Evolutionary conservation across 1,284 basidiomycete species (phyloP).

Genomic region (Sanghuangporus baumii): DNA sequence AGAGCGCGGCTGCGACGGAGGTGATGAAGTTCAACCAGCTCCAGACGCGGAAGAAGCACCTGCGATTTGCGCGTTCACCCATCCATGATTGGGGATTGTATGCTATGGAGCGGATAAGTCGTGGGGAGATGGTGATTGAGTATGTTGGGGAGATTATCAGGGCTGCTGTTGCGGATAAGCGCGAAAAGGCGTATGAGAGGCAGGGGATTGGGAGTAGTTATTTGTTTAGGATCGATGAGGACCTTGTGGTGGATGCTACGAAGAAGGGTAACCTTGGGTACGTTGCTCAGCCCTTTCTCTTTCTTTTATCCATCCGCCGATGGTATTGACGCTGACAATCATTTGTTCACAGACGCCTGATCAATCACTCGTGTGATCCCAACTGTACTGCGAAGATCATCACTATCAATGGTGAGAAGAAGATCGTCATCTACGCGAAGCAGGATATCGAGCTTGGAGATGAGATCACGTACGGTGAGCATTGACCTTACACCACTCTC

Average conservation of each 20-base stretch:
- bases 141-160: slow-evolving; percentile 98
- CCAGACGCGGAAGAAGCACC: slow-evolving; percentile 95
- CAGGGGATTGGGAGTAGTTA: slow-evolving; percentile 95
- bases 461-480: slow-evolving; percentile 85
- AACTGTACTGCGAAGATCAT: slow-evolving; percentile 99
- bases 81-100: slow-evolving; percentile 99
- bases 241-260: slow-evolving; percentile 94
- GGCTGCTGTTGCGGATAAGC: slow-evolving; percentile 92
- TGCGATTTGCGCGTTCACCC: slow-evolving; percentile 91
- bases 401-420: slow-evolving; percentile 96
- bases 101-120: slow-evolving; percentile 89
- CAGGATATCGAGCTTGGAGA: slow-evolving; percentile 89
- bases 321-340: slow-evolving; percentile 19
- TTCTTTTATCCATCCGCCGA: slow-evolving; percentile 15
- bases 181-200: slow-evolving; percentile 94
- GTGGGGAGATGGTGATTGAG: slow-evolving; percentile 99
- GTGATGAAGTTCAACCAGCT: slow-evolving; percentile 97
- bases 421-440: slow-evolving; percentile 99
- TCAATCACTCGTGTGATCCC: slow-evolving; percentile 96
- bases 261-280: slow-evolving; percentile 98
- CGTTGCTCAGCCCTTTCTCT: slow-evolving; percentile 30
- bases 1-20: slow-evolving; percentile 54
- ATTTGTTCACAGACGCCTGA: slow-evolving; percentile 63
- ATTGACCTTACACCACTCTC: neutral
- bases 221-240: slow-evolving; percentile 89